Conservation (phyloP, 2,329 filamentous ascomycete species). For the Thyridium curvatum region DNA sequence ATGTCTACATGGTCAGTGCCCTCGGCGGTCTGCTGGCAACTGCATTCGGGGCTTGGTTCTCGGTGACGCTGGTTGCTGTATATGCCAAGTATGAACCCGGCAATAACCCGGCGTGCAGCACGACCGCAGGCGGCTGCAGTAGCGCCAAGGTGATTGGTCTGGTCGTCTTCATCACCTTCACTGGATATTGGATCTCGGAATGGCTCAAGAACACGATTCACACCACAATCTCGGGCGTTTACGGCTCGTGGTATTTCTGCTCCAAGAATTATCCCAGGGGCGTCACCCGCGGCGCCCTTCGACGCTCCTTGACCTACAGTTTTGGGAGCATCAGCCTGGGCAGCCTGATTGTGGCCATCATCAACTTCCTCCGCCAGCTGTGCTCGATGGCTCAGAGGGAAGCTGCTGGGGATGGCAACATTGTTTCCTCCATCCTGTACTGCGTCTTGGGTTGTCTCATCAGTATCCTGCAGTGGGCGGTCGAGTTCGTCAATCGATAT, state of each 20-base stretch:
- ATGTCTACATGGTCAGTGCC: slow-evolving; percentile 82
- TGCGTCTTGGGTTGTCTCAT: slow-evolving; percentile 75
- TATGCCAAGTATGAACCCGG: slow-evolving; percentile 77
- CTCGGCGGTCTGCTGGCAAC: slow-evolving; percentile 72
- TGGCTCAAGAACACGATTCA: slow-evolving; percentile 93
- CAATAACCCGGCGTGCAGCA: slow-evolving; percentile 38
- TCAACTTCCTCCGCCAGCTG: slow-evolving; percentile 77
- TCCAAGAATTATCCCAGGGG: slow-evolving; percentile 63
- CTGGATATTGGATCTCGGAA: slow-evolving; percentile 90
- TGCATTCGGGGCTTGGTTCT: slow-evolving; percentile 78
- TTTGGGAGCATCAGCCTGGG: slow-evolving; percentile 89
- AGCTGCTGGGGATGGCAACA: slow-evolving; percentile 60
- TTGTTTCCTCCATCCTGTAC: slow-evolving; percentile 59
- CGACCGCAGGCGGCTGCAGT: slow-evolving; percentile 58
- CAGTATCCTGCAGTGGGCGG: slow-evolving; percentile 73
- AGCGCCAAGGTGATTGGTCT: slow-evolving; percentile 75
- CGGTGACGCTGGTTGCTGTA: slow-evolving; percentile 77
- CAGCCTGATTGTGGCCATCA: slow-evolving; percentile 77
- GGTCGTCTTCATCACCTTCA: slow-evolving; percentile 81
- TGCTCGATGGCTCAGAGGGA: slow-evolving; percentile 71
- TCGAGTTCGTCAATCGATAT: slow-evolving; percentile 85
- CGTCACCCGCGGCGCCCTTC: slow-evolving; percentile 77
- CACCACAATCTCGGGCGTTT: slow-evolving; percentile 79
- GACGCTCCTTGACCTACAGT: slow-evolving; percentile 78
- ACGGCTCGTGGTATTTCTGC: slow-evolving; percentile 90